phyloP scores from a whole-genome alignment of 257 asterid genomes.

The Solanum gandarillasii region DNA sequence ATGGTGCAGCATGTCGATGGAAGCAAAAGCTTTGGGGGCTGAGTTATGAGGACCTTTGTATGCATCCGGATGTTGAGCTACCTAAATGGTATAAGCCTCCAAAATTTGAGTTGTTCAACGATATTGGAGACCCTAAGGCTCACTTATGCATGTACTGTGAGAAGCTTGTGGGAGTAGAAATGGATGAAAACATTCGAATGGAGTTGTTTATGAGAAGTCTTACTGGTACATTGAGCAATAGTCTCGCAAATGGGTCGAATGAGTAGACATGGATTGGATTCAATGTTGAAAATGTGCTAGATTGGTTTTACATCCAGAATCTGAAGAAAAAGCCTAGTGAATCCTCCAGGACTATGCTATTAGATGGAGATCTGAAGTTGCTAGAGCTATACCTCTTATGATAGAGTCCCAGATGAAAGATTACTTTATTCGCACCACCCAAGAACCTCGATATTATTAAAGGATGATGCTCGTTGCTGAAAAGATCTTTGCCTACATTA shows the following conservation, averaged over 20 bases:
- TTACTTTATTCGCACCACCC: too few species aligned
- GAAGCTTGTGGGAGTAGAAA: background rate
- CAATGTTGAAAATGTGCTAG: background rate
- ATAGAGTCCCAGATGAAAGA: background rate
- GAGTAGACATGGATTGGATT: background rate
- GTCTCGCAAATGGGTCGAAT: background rate
- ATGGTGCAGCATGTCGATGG: too few species aligned
- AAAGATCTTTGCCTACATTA: background rate
- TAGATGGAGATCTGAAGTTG: background rate
- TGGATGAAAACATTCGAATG: too few species aligned
- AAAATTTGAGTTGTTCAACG: too few species aligned
- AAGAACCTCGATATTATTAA: background rate
- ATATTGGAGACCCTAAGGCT: too few species aligned
- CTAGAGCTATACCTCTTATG: background rate
- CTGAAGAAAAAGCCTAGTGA: background rate
- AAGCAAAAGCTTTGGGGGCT: too few species aligned
- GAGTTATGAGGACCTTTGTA: too few species aligned
- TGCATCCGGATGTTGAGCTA: too few species aligned
- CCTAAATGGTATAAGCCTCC: too few species aligned
- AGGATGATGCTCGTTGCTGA: background rate
- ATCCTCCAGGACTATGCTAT: too few species aligned
- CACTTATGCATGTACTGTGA: background rate
- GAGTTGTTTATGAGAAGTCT: background rate
- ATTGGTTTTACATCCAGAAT: background rate
- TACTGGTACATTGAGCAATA: background rate